Base-by-base conservation (phyloP, 1,284 basidiomycete genomes). In the Anthracocystis walkeri region DNA sequence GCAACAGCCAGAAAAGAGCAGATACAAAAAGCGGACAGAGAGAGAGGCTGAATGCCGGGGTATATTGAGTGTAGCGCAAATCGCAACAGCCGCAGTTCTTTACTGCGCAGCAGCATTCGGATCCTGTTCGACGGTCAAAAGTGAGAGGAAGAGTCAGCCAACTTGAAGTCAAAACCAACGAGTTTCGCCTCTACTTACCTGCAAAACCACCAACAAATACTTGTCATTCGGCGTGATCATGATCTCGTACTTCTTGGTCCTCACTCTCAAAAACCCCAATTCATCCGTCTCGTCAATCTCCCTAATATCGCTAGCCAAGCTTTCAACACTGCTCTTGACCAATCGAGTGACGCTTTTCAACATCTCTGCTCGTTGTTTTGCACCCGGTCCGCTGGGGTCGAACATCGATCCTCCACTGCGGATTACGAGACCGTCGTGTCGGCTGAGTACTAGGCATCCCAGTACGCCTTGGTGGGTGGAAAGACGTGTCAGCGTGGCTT, bases 361-460 rank as follows among this genome's bases (percentile, higher is more conserved):
- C 57, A 70, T 33, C 35, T 80, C 76, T 1, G 76, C 76, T 11
- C 79, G 42, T 18, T 65, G 64, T 18, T 64, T 65, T 0, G 80
- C 79, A 14, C 80, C 79, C 1, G 79, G 79, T 14, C 79, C 79
- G 18, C 58, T 69, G 2, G 79, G 80, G 18, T 82, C 81, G 42
- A 82, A 82, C 88, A 68, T 75, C 86, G 82, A 41, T 0, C 81
- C 81, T 4, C 78, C 79, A 38, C 63, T 72, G 21, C 79, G 61
- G 42, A 82, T 82, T n/a, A 82, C 78, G n/a, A 82, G 54, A 1
- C 75, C 78, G 40, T 82, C 81, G 41, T 79, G 65, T 5, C 81
- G 63, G 29, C 68, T 72, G 16, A 82, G 76, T 21, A 82, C 74
- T 12, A 82, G 60, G 33, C 75, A 79, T 16, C 81, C 81, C 1